Base-by-base conservation (phyloP, 352 stramenopile species). In the Phytophthora sojae region DNA sequence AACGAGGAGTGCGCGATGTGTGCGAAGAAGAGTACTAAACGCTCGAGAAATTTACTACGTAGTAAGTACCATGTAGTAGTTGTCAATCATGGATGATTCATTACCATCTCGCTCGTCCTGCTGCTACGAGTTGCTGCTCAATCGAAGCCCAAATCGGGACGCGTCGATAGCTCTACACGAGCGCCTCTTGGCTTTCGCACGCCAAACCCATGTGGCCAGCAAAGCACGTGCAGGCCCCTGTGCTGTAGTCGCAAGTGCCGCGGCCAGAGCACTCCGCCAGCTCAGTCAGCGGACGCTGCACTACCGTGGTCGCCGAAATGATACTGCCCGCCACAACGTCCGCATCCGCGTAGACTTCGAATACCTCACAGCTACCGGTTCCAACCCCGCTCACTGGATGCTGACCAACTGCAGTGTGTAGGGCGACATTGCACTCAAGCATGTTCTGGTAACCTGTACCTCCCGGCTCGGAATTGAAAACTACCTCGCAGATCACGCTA, bases 171-270 rank as follows among this genome's bases (percentile, higher is more conserved):
- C n/a, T n/a, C n/a, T n/a, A 73, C 50, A 68, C 66, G 3, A 69
- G 61, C 0, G 62, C 69, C 67, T 71, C 60, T 52, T 95, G 86
- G 25, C 77, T 82, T 57, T 94, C 72, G 55, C 88, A 95, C 15
- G 86, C 88, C 19, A 94, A 75, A 0, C 88, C 85, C 81, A 93
- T 93, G 71, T 94, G 86, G 0, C 88, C 88, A 6, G 83, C 54
- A 54, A 76, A 95, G 64, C 88, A 95, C 54, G 76, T 72, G 79
- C 88, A 94, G 1, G 71, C 73, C 15, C 88, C 88, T 0, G 77
- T 79, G 32, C 52, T 53, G 37, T 67, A 76, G 76, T 93, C 84
- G 51, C 88, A 95, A 1, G 65, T 60, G 5, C 88, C 88, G 2
- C 88, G 86, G 51, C 80, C 81, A 0, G 86, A 87, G 53, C 88